A percentile compares a stretch with the other conserved stretches of the same genome.
phyloP scores from a whole-genome alignment of 345 rosid species.

The Microthlaspi erraticum region DNA sequence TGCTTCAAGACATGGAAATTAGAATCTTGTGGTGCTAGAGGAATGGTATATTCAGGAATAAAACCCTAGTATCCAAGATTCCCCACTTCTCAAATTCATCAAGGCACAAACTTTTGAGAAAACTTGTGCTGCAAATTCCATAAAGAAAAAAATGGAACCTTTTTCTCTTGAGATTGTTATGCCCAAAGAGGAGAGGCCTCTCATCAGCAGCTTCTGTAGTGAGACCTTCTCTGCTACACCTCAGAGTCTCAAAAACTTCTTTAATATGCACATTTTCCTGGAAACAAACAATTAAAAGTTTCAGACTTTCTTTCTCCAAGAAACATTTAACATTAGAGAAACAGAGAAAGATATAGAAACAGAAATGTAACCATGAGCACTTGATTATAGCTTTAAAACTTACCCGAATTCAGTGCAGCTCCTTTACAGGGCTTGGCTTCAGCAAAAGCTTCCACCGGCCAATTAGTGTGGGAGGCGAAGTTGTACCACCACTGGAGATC shows the following conservation, averaged over 20 bases:
- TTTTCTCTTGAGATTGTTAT: constrained; percentile 96
- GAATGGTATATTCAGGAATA: background rate
- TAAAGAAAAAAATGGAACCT: constrained; percentile 41
- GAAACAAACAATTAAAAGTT: constrained; percentile 21
- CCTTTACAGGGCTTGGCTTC: too few relatives aligned
- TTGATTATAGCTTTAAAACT: too few relatives aligned
- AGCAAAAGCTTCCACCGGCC: too few relatives aligned
- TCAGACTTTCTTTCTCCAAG: constrained; percentile 18
- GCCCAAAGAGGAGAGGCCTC: constrained; percentile 89
- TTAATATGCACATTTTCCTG: constrained; percentile 99
- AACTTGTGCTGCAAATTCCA: too few relatives aligned
- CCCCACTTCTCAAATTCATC: background rate
- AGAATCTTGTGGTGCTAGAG: constrained; percentile 7
- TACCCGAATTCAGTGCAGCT: too few relatives aligned
- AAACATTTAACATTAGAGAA: constrained; percentile 16
- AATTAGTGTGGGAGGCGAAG: too few relatives aligned
- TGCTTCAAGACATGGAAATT: constrained; percentile 18
- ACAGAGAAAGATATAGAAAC: too few relatives aligned
- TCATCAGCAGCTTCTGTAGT: constrained; percentile 81
- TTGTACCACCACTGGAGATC: constrained; percentile 74
- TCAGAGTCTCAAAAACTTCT: constrained; percentile 92
- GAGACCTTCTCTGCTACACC: constrained; percentile 95
- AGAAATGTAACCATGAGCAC: too few relatives aligned
- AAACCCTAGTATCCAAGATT: constrained; percentile 15
- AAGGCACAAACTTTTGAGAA: background rate